These are phyloP conservation scores for Penicillium maclennaniae DNA, from an alignment of 495 filamentous ascomycete species.

Conservation along the genomic window DNA sequence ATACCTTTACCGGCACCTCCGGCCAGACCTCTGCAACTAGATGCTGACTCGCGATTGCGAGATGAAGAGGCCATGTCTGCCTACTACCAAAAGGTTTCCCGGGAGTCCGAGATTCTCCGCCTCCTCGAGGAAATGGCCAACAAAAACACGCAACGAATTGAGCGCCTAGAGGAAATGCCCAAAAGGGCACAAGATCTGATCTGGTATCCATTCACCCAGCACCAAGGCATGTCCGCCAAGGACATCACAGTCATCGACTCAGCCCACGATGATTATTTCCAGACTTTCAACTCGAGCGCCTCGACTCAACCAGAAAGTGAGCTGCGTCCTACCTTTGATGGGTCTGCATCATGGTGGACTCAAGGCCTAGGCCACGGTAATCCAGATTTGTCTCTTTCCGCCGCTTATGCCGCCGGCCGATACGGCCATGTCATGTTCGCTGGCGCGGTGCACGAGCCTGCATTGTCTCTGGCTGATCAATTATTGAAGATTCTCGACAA, in stretches of 20 bases:
- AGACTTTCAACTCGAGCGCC: constrained; percentile 40
- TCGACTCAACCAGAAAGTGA: constrained; percentile 10
- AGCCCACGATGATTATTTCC: constrained; percentile 70
- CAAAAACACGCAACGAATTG: constrained; percentile 50
- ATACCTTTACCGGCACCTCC: constrained; percentile 54
- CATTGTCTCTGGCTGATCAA: constrained; percentile 56
- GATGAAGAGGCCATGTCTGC: constrained; percentile 52
- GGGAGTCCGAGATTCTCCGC: constrained; percentile 33
- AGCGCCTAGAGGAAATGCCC: constrained; percentile 55
- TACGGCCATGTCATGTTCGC: constrained; percentile 87
- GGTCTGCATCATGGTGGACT: constrained; percentile 83
- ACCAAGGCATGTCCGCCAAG: constrained; percentile 52
- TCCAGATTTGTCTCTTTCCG: constrained; percentile 59
- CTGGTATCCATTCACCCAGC: constrained; percentile 83
- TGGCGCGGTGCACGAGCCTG: constrained; percentile 66
- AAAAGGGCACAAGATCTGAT: constrained; percentile 54
- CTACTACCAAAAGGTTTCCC: constrained; percentile 51
- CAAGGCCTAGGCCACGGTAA: constrained; percentile 77
- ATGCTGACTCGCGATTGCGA: constrained; percentile 29
- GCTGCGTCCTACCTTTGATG: constrained; percentile 65
- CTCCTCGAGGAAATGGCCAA: constrained; percentile 45
- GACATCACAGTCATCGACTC: constrained; percentile 71
- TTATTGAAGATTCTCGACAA: constrained; percentile 56
- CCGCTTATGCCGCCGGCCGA: constrained; percentile 74
- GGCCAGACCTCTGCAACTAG: constrained; percentile 20